phyloP scores from a whole-genome alignment of 2,329 filamentous ascomycete species.

The Exophiala sideris region DNA sequence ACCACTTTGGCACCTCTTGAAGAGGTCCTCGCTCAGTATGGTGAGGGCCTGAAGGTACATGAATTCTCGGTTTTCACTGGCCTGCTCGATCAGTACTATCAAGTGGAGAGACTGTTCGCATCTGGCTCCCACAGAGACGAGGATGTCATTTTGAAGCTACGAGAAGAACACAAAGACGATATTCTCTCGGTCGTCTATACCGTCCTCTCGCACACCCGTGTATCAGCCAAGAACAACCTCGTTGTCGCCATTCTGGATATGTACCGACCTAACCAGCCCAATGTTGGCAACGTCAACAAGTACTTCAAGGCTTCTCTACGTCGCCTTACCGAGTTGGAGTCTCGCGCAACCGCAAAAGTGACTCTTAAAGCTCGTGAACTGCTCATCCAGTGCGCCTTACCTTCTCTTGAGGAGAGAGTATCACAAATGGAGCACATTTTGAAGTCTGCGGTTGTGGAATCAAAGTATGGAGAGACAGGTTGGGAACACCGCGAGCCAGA shows the following conservation, averaged over 20 bases:
- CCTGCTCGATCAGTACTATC: constrained; percentile 77
- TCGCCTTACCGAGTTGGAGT: constrained; percentile 87
- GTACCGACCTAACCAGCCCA: constrained; percentile 92
- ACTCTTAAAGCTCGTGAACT: constrained; percentile 95
- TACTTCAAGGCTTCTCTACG: constrained; percentile 78
- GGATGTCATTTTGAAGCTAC: constrained; percentile 85
- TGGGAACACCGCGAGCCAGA: constrained; percentile 95
- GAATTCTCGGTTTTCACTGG: constrained; percentile 79
- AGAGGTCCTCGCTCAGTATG: constrained; percentile 74
- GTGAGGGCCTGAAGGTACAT: constrained; percentile 83
- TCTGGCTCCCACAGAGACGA: constrained; percentile 82
- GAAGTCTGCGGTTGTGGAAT: constrained; percentile 90
- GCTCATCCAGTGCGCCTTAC: constrained; percentile 93
- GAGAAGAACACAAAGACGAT: constrained; percentile 95
- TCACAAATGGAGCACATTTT: constrained; percentile 98
- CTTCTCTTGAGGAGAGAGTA: constrained; percentile 90
- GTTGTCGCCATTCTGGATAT: constrained; percentile 87
- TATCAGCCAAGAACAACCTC: constrained; percentile 90
- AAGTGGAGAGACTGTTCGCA: constrained; percentile 83
- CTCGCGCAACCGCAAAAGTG: constrained; percentile 83
- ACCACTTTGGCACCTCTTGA: constrained; percentile 70
- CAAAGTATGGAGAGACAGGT: constrained; percentile 93
- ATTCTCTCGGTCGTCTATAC: constrained; percentile 78
- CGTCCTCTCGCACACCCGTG: constrained; percentile 89
- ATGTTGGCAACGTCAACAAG: constrained; percentile 82